Evolutionary conservation across 257 asterid species (phyloP).

Genomic region (Paraleonurus japonicus): DNA sequence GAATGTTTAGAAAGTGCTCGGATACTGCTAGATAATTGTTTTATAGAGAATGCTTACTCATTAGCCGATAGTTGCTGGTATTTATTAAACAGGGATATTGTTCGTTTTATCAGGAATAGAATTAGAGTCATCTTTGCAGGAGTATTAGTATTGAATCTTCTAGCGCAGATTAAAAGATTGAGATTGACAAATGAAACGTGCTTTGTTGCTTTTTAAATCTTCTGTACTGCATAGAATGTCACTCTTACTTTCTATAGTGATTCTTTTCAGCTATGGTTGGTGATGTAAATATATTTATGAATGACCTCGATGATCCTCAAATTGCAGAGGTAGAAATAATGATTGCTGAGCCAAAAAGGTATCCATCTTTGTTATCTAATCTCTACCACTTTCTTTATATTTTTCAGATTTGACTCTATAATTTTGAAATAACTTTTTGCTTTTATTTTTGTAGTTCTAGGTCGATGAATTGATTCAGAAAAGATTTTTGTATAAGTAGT

Average conservation of each 20-base stretch:
- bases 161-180: not conserved
- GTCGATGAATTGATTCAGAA: not conserved
- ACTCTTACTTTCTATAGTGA: constrained; percentile 19
- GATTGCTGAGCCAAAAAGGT: constrained; percentile 89
- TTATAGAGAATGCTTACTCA: not conserved
- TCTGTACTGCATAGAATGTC: not conserved
- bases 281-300: constrained; percentile 87
- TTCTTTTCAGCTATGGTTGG: constrained; percentile 84
- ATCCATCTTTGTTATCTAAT: not conserved
- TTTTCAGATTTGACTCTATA: constrained; percentile 6
- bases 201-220: not conserved
- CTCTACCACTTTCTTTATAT: not conserved
- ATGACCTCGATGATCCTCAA: constrained; percentile 74
- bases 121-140: not conserved
- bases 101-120: not conserved
- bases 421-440: not conserved
- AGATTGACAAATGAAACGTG: constrained; percentile 15
- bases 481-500: not conserved
- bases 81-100: not conserved
- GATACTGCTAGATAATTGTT: not conserved
- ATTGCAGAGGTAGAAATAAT: constrained; percentile 87
- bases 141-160: not conserved
- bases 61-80: not conserved
- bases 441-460: not conserved
- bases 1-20: not conserved